Percentiles rank a stretch among this genome's conserved stretches.
phyloP scores from a whole-genome alignment of 352 stramenopile species.

The Phytopythium chamaehyphon region DNA sequence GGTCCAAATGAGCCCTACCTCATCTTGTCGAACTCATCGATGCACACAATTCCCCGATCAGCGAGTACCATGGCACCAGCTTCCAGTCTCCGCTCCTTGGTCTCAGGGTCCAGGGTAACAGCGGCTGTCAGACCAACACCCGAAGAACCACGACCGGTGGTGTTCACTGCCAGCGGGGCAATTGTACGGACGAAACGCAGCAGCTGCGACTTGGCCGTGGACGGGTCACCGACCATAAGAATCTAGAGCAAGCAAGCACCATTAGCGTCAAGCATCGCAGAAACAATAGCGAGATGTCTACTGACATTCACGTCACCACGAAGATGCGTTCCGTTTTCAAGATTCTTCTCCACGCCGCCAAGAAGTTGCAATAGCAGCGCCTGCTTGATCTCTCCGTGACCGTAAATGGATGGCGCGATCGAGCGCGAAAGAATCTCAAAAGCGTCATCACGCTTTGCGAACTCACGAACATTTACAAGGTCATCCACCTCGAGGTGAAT shows the following conservation, averaged over 20 bases:
- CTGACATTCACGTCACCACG: constrained; percentile 98
- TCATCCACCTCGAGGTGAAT: constrained; percentile 92
- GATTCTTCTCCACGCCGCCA: constrained; percentile 93
- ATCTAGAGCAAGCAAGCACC: constrained; percentile 28
- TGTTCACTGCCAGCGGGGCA: constrained; percentile 91
- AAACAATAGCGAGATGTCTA: background rate
- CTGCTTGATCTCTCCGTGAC: constrained; percentile 98
- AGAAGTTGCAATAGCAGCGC: constrained; percentile 81
- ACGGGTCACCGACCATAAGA: constrained; percentile 98
- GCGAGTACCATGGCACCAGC: constrained; percentile 99
- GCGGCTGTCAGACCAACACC: constrained; percentile 97
- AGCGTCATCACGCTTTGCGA: constrained; percentile 88
- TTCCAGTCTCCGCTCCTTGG: constrained; percentile 92
- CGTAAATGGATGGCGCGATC: constrained; percentile 98
- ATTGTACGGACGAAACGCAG: constrained; percentile 97
- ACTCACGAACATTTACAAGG: constrained; percentile 90
- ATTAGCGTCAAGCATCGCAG: constrained; percentile 7
- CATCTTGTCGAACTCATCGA: constrained; percentile 99
- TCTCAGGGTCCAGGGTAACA: constrained; percentile 96
- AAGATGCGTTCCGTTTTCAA: constrained; percentile 99
- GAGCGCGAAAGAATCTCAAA: constrained; percentile 93
- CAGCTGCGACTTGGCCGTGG: constrained; percentile 98
- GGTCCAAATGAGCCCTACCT: constrained; percentile 38
- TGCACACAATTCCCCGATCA: constrained; percentile 98
- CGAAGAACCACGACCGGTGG: constrained; percentile 74